Conservation (phyloP, 2,329 filamentous ascomycete species). For the Colletotrichum trifolii region DNA sequence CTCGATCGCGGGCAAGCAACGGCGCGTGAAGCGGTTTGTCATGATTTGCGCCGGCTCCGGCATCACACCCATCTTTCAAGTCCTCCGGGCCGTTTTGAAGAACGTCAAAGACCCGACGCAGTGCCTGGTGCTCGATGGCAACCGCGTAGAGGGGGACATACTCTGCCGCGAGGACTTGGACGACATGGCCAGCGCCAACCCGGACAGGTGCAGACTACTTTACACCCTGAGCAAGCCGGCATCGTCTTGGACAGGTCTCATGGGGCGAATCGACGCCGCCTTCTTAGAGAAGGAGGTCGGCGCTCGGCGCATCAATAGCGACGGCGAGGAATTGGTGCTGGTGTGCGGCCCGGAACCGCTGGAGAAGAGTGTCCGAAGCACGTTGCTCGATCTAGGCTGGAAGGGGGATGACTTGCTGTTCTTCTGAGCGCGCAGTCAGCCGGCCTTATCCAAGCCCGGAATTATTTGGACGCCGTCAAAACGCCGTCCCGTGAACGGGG, state of each 20-base stretch:
- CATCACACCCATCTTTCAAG: slow-evolving; percentile 91
- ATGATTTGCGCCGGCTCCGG: slow-evolving; percentile 94
- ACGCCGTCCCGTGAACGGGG: slow-evolving; percentile 4
- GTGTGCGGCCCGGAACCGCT: slow-evolving; percentile 83
- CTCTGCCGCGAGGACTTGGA: slow-evolving; percentile 81
- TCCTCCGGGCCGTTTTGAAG: slow-evolving; percentile 78
- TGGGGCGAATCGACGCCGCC: slow-evolving; percentile 72
- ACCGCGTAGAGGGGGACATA: slow-evolving; percentile 83
- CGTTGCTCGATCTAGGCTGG: slow-evolving; percentile 73
- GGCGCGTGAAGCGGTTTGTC: slow-evolving; percentile 74
- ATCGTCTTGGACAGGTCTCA: slow-evolving; percentile 74
- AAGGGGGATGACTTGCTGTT: slow-evolving; percentile 78
- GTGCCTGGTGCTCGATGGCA: slow-evolving; percentile 83
- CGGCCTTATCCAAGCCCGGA: not conserved
- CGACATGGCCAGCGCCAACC: slow-evolving; percentile 62
- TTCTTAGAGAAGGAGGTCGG: slow-evolving; percentile 71
- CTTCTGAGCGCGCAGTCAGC: slow-evolving; percentile 62
- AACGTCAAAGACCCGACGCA: slow-evolving; percentile 71
- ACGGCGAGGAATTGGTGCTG: slow-evolving; percentile 71
- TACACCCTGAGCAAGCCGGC: slow-evolving; percentile 76
- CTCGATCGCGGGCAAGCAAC: slow-evolving; percentile 65
- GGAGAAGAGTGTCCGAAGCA: slow-evolving; percentile 73
- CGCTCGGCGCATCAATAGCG: slow-evolving; percentile 44
- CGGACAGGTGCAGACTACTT: slow-evolving; percentile 70
- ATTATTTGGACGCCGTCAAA: not conserved